Base-by-base conservation (phyloP, 257 asterid species). In the Ophiorrhiza pumila region DNA sequence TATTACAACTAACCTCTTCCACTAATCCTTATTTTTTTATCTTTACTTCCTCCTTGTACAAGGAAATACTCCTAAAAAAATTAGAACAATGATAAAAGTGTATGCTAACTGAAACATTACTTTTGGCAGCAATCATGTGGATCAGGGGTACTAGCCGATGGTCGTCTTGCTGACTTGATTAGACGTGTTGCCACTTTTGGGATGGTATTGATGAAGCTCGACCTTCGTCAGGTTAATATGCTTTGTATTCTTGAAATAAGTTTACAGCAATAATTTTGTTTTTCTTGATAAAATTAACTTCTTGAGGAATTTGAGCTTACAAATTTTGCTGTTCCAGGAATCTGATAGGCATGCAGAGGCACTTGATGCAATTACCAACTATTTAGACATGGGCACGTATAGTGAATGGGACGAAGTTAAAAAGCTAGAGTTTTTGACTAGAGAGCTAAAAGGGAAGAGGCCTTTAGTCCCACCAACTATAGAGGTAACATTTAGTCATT, bases 141-240 rank as follows among this genome's bases (percentile, higher is more conserved):
- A 45, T 90, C 99, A 55, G 96, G 87, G 65, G 84, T 94, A 78
- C 84, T 94, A 74, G 99, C 93, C 61, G 99, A 94, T 84, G 99
- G 97, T 37, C 82, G 99, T 55, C 87, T 94, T 74, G 87, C 89
- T 76, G 99, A 94, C 88, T 80, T 94, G 68, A 91, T 91, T 68
- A 87, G 99, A 75, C 97, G 97, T 65, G 97, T 90, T 71, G 85
- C 93, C 69, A 83, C 97, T 37, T 94, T 94, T 46, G 97, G 97
- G 56, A 94, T 94, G 96, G 97, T 87, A 63, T 80, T 91, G 65
- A 90, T 94, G 97, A 91, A 94, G 88, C 97, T 94, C 57, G 97
- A 94, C 84, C 96, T 94, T 76, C 97, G 99, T 71, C 98, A 91
- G 99, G 99, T 91, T 68, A 69, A 53, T 43, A n/a, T 71, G 69